Percentiles rank a stretch among this genome's conserved stretches.
phyloP scores from a whole-genome alignment of 192 early-diverging fungal species.

The Podila horticola region DNA sequence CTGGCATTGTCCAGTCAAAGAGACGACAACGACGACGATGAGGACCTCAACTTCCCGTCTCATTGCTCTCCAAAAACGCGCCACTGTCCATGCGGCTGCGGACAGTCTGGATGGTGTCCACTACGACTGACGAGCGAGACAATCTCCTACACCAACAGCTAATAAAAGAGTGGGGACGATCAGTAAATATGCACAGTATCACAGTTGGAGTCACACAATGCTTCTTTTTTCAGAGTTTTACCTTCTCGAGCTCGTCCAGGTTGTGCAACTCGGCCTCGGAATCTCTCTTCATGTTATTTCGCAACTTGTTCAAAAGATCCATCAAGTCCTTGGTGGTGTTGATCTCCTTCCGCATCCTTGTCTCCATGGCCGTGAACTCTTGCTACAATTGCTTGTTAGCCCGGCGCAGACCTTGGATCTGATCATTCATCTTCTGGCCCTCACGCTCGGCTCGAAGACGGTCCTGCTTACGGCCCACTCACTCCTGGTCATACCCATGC shows the following conservation, averaged over 20 bases:
- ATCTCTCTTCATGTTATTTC: slow-evolving; percentile 7
- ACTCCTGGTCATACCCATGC: background rate
- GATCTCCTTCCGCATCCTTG: slow-evolving; percentile 9
- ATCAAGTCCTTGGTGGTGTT: slow-evolving; percentile 11
- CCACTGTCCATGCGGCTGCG: slow-evolving; percentile 34
- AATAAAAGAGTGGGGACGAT: background rate
- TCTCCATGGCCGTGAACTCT: slow-evolving; percentile 12
- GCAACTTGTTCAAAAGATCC: slow-evolving; percentile 2
- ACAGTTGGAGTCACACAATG: background rate
- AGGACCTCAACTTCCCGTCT: background rate
- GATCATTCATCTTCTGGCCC: background rate
- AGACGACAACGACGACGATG: background rate
- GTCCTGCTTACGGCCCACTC: background rate
- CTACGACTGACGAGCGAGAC: slow-evolving; percentile 9
- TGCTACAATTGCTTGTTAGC: slow-evolving; percentile 9
- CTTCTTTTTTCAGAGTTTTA: background rate
- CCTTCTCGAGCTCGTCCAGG: slow-evolving; percentile 23
- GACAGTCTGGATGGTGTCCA: slow-evolving; percentile 10
- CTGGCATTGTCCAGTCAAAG: background rate
- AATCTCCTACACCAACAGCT: slow-evolving; percentile 9
- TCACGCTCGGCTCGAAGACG: slow-evolving; percentile 1
- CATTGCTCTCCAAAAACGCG: slow-evolving; percentile 11
- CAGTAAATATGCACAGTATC: background rate
- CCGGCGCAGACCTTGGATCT: slow-evolving; percentile 5
- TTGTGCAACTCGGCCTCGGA: slow-evolving; percentile 12